Conservation (phyloP, 2,329 filamentous ascomycete genomes). For the Fusarium paranaense region DNA sequence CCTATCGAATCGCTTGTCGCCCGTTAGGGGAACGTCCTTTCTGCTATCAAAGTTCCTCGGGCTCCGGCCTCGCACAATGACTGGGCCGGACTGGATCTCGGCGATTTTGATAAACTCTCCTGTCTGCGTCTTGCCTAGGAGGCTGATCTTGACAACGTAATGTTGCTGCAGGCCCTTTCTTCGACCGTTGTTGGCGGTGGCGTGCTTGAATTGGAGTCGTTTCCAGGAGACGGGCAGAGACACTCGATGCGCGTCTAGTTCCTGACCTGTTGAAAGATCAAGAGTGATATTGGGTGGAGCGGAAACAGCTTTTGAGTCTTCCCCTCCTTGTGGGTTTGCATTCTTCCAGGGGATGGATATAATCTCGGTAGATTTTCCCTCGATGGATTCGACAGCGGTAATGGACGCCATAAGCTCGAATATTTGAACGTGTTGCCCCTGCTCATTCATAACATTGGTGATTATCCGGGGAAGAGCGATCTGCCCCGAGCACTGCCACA, state of each 20-base stretch:
- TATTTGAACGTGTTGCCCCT: conserved; percentile 81
- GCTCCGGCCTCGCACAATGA: conserved; percentile 93
- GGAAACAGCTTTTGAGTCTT: conserved; percentile 61
- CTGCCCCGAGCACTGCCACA: conserved; percentile 94
- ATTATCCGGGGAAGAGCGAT: conserved; percentile 81
- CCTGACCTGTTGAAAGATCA: conserved; percentile 70
- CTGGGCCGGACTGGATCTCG: conserved; percentile 90
- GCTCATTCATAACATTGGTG: conserved; percentile 76
- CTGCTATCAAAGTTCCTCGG: conserved; percentile 94
- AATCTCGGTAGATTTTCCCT: conserved; percentile 91
- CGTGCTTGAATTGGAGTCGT: conserved; percentile 92
- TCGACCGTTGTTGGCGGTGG: conserved; percentile 94
- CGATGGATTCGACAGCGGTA: conserved; percentile 89
- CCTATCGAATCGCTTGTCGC: conserved; percentile 61
- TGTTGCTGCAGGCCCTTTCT: conserved; percentile 96
- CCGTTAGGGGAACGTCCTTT: conserved; percentile 83
- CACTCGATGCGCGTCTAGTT: conserved; percentile 81
- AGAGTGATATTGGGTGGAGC: conserved; percentile 67
- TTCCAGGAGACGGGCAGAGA: conserved; percentile 93
- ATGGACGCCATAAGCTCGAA: conserved; percentile 85
- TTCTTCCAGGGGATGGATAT: conserved; percentile 98
- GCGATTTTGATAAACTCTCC: conserved; percentile 80
- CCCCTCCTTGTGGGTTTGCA: conserved; percentile 66
- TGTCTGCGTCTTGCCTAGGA: conserved; percentile 78
- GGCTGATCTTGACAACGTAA: conserved; percentile 87